Evolutionary conservation across 352 stramenopile genomes (phyloP).

Genomic region (Globisporangium barbulae): DNA sequence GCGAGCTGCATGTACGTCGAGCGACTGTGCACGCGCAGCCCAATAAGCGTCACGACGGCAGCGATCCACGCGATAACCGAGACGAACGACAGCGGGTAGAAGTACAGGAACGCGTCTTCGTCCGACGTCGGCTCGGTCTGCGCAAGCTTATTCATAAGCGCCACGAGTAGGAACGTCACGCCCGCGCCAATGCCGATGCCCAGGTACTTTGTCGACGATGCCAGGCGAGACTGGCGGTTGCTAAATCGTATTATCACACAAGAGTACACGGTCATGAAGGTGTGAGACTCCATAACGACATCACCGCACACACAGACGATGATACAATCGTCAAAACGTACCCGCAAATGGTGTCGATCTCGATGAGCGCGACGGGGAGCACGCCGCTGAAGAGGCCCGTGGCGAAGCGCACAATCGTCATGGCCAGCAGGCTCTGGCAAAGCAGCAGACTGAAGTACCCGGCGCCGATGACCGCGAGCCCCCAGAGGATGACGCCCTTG

Average conservation of each 20-base stretch:
- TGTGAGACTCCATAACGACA: not conserved
- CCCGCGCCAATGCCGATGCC: constrained; percentile 52
- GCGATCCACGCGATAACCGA: constrained; percentile 70
- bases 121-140: constrained; percentile 30
- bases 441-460: constrained; percentile 74
- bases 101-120: constrained; percentile 56
- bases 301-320: not conserved
- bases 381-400: constrained; percentile 76
- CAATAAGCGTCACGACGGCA: constrained; percentile 62
- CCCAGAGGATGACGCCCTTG: constrained; percentile 83
- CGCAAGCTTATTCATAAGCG: constrained; percentile 44
- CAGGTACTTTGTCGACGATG: constrained; percentile 61
- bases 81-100: constrained; percentile 76
- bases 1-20: constrained; percentile 67
- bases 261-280: constrained; percentile 1
- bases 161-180: constrained; percentile 49
- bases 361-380: constrained; percentile 65
- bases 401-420: constrained; percentile 72
- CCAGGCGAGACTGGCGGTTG: constrained; percentile 65
- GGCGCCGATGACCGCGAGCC: constrained; percentile 57
- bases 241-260: constrained; percentile 6
- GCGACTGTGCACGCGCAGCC: constrained; percentile 54
- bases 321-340: constrained; percentile 13
- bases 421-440: constrained; percentile 74
- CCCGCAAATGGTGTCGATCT: constrained; percentile 84